Base-by-base conservation (phyloP, 2,329 filamentous ascomycete species). In the Cylindrodendrum hubeiense region DNA sequence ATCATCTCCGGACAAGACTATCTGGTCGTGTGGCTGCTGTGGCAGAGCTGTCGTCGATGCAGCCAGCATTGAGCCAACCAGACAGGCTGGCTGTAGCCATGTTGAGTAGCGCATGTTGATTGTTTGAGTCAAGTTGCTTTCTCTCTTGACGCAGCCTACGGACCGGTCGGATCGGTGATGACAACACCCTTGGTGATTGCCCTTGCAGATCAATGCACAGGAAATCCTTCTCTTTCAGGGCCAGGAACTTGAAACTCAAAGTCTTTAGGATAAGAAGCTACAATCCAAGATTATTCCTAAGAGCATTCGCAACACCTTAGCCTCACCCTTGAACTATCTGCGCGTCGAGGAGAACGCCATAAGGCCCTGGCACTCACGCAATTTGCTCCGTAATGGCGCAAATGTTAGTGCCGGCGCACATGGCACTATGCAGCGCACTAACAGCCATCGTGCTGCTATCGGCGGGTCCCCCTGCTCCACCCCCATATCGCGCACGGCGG, bases 371-470 rank as follows among this genome's bases (percentile, higher is more conserved):
- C 33, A 3, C 61, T 74, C 59, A 37, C 71, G 70, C 58, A 67
- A 67, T 68, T 26, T 17, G 22, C 13, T 26, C 46, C 19, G 4
- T 15, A 13, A 74, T 74, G 46, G 72, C 72, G 72, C 69, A 70
- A 73, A 61, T 30, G 65, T 69, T 74, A 74, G 63, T 46, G 50
- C 13, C 22, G 21, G 0, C 2, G 26, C 9, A 21, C 1, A 1
- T 12, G 1, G 0, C 2, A 0, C 1, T 33, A 39, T 47, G 3
- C 71, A 51, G 69, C 1, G 2, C 37, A 67, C 67, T 73, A 73
- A 69, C 71, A 67, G 15, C 13, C 6, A 4, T 19, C 10, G 13
- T n/a, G 9, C 9, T 21, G 21, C 17, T 22, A 22, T 6, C 10
- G 13, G 30, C 30, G 62, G 57, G 51, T 46, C 43, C 5, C 33